Evolutionary conservation across 805 yeast genomes (phyloP).

Genomic region (Pichia ethanolica): DNA sequence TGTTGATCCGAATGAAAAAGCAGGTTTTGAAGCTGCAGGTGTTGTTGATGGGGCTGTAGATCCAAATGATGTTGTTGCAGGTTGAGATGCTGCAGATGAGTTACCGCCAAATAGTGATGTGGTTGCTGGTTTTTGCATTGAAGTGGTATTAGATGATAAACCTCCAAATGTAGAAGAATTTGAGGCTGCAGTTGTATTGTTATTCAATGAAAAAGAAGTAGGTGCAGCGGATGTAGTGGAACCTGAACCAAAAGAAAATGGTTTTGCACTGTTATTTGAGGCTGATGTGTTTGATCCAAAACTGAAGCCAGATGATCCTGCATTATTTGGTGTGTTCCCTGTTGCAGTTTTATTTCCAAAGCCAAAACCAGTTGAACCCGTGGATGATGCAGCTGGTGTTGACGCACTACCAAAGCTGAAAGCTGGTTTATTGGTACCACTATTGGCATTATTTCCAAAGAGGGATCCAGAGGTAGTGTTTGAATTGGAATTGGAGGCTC

Average conservation of each 20-base stretch:
- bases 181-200: not conserved
- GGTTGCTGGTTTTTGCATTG: no score
- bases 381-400: not conserved
- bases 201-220: not conserved
- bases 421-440: not conserved
- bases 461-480: no score
- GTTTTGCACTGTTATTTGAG: conserved; percentile 1
- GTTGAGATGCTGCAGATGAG: no score
- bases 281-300: not conserved
- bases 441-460: no score
- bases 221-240: not conserved
- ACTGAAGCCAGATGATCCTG: conserved; percentile 1
- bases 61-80: not conserved
- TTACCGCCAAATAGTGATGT: no score
- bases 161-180: not conserved
- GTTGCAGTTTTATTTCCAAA: not conserved
- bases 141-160: not conserved
- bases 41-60: not conserved
- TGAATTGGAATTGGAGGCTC: no score
- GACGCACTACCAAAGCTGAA: not conserved
- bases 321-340: no score
- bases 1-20: not conserved
- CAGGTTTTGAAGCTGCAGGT: not conserved
- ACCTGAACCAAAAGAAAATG: conserved; percentile 11
- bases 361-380: not conserved